Evolutionary conservation across 345 rosid species (phyloP), one percentile per base, ranked within the genome.

Genomic region (Reutealis trisperma): DNA sequence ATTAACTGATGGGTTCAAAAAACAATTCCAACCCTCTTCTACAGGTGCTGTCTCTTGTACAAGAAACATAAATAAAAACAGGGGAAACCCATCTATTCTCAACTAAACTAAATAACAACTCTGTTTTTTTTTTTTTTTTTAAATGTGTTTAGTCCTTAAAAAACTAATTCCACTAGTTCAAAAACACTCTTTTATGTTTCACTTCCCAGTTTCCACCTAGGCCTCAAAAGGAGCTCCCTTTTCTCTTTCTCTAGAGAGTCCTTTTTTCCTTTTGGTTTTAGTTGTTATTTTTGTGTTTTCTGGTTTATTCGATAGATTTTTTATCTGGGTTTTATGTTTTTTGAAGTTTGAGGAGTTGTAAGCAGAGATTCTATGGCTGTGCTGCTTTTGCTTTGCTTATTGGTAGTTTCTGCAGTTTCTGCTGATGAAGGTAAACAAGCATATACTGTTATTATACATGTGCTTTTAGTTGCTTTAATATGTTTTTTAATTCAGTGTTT

Each of bases 381-480:
- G 78, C 21, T 83, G 27, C 64, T 81, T 51, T 78, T 77, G 62
- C 77, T 89, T 30, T 49, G 85, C 70, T 62, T 79, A 16, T 61
- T 84, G 71, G 18, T 72, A 30, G 80, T 74, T 9, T 79, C 87
- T 68, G 57, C 72, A 24, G 88, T 78, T 80, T 81, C 83, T 64
- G 85, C 89, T 37, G 83, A 80, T 66, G 86, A 87, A 81, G 88
- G 90, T 82, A 47, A 71, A 83, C 68, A 37, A 37, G 41, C 41
- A 4, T 4, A 4, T 37, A 37, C 41, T 37, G 41, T 72, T 72
- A 34, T 72, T 72, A 34, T 52, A 8, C 25, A 24, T 52, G 4
- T 18, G 32, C 69, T 37, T 21, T 22, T 67, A 6, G 15, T 24
- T 75, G 34, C 63, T 81, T 75, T 21, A n/a, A 34, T 54, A 18